Evolutionary conservation across 78 protist species (phyloP).

Genomic region (Creolimax fragrantissima): DNA sequence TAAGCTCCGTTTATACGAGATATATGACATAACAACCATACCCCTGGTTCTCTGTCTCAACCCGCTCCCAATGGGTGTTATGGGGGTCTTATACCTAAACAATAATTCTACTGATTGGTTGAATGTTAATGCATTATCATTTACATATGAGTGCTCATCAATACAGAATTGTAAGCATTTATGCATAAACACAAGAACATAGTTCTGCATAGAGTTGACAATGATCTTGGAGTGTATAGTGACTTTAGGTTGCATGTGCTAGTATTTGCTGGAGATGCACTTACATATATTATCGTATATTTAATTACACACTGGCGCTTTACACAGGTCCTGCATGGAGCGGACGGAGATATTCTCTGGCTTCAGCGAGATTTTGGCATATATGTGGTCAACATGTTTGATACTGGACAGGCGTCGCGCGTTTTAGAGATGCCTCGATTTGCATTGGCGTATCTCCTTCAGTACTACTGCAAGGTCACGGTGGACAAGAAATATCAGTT

Average conservation of each 20-base stretch:
- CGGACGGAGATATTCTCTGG: conserved; percentile 78
- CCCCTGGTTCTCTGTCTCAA: not conserved
- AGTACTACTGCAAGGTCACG: conserved; percentile 44
- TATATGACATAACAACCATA: not conserved
- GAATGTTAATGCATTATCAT: not conserved
- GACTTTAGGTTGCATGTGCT: no score
- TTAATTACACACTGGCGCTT: not conserved
- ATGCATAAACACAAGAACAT: not conserved
- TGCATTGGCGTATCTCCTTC: conserved; percentile 65
- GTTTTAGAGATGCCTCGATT: conserved; percentile 13
- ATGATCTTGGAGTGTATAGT: no score
- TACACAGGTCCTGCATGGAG: conserved; percentile 75
- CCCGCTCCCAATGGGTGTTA: not conserved
- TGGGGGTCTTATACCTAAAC: not conserved
- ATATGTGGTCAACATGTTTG: conserved; percentile 95
- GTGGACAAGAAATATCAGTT: conserved; percentile 87
- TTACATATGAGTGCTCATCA: not conserved
- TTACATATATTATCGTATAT: not conserved
- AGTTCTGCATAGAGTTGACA: not conserved
- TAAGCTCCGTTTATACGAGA: not conserved
- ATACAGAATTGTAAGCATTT: not conserved
- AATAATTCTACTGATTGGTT: not conserved
- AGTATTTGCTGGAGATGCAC: not conserved
- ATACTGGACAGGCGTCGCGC: conserved; percentile 90
- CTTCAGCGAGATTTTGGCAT: conserved; percentile 91